Evolutionary conservation across 2,329 filamentous ascomycete species (phyloP), one percentile per base, ranked within the genome.

Genomic region (Penicillium sp.): DNA sequence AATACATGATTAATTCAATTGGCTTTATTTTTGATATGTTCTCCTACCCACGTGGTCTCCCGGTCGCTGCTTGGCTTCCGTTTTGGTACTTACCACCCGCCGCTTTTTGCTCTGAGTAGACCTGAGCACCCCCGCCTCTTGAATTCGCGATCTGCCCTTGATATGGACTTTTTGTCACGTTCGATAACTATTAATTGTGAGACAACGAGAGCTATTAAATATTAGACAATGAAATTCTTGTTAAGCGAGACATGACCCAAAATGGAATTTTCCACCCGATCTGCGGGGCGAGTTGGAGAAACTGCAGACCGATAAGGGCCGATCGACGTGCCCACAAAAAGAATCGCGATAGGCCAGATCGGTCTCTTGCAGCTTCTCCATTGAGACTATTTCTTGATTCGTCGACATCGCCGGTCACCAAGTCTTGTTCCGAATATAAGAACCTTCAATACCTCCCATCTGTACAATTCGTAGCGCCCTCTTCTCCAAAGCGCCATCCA

Each of bases 321-420:
- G 35, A 38, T 22, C 13, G 13, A 38, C 1, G 16, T 38, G 11
- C 35, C 35, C 35, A 38, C 35, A 38, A 14, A 14, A 38, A 38
- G 14, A 13, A 38, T 38, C 35, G 5, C 8, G 16, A 20, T 16
- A 4, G 28, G 25, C 25, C 25, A 9, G 11, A 10, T 22, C 9
- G 38, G 24, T 51, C 44, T 51, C 50, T 31, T 51, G 18, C 22
- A 54, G 47, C 47, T 54, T 54, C 51, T 48, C 44, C 43, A 50
- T 22, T 22, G 20, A 22, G 20, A 2, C 20, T 22, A 22, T 22
- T 22, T 22, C 20, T 22, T 22, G 20, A 22, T 54, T 50, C 33
- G 47, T 46, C 46, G 1, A n/a, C 13, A 30, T 16, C 13, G 33
- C 27, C 42, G 46, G 24, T 35, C 22, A 11, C 16, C 35, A 20